phyloP scores from a whole-genome alignment of 768 basidiomycete species.

The Goffeauzyma gilvescens region DNA sequence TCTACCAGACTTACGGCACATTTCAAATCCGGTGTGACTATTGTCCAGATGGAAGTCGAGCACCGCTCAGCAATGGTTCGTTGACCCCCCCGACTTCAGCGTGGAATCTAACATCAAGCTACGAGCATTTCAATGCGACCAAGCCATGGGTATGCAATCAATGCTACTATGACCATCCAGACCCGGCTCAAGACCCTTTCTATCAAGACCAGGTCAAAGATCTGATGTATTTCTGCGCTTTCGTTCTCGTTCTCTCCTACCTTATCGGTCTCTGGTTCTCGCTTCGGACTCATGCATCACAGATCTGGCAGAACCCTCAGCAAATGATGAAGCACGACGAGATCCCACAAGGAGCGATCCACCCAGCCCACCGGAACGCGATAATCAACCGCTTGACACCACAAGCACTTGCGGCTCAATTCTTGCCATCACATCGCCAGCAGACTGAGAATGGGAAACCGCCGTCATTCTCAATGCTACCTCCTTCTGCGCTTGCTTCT shows the following conservation, averaged over 20 bases:
- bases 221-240: constrained; percentile 92
- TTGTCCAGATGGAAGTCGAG: constrained; percentile 17
- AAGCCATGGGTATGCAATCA: constrained; percentile 69
- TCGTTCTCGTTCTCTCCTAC: constrained; percentile 78
- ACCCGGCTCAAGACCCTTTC: constrained; percentile 83
- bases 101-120: not conserved
- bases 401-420: constrained; percentile 27
- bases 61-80: not conserved
- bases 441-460: not conserved
- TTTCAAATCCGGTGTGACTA: constrained; percentile 29
- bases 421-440: constrained; percentile 24
- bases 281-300: constrained; percentile 84
- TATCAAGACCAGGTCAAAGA: constrained; percentile 86
- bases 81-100: not conserved
- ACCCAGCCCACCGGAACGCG: constrained; percentile 28
- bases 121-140: not conserved
- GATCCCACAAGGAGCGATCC: constrained; percentile 15
- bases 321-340: constrained; percentile 32
- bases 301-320: constrained; percentile 96
- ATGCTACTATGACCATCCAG: constrained; percentile 86
- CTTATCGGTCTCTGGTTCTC: constrained; percentile 97
- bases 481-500: not conserved
- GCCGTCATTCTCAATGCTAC: not conserved
- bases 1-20: constrained; percentile 94
- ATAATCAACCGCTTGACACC: constrained; percentile 30